Conservation (phyloP, 192 early-diverging fungal species). For the Backusella circina region DNA sequence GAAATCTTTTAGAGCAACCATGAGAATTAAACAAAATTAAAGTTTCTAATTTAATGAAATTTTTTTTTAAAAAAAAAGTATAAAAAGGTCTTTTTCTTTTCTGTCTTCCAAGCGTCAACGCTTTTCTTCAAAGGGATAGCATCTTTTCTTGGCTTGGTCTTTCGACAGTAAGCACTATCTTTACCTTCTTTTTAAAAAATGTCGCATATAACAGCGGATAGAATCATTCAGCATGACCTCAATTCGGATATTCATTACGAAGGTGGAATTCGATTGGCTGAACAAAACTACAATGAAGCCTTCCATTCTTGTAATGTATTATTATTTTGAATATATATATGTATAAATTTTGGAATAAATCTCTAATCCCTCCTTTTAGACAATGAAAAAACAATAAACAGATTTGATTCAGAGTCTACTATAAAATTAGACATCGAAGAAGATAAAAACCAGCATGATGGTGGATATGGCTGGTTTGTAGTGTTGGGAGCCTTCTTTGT, state of each 20-base stretch:
- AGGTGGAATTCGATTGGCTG: not conserved
- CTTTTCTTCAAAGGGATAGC: not conserved
- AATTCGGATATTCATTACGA: not conserved
- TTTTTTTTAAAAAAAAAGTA: not conserved
- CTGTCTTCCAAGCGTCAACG: not conserved
- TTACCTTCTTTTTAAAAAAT: not conserved
- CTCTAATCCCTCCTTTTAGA: not conserved
- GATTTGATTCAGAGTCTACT: not conserved
- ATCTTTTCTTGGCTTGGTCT: not conserved
- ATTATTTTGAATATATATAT: too few relatives aligned
- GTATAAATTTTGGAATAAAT: too few relatives aligned
- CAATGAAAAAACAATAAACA: not conserved
- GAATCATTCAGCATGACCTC: not conserved
- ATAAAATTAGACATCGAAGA: not conserved
- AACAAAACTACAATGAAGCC: not conserved
- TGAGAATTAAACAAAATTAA: not conserved
- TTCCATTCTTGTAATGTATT: too few relatives aligned
- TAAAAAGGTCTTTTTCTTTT: not conserved
- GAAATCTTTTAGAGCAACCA: not conserved
- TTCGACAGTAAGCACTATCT: not conserved
- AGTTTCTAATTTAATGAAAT: not conserved
- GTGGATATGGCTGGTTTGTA: slow-evolving; percentile 37
- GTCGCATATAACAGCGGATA: not conserved
- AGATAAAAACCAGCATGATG: slow-evolving; percentile 13
- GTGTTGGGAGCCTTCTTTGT: slow-evolving; percentile 37